A percentile compares a stretch with the other conserved stretches of the same genome.
These are phyloP conservation scores for Neoscytalidium dimidiatum DNA, from an alignment of 2,329 filamentous ascomycete species.

Conservation along the genomic window DNA sequence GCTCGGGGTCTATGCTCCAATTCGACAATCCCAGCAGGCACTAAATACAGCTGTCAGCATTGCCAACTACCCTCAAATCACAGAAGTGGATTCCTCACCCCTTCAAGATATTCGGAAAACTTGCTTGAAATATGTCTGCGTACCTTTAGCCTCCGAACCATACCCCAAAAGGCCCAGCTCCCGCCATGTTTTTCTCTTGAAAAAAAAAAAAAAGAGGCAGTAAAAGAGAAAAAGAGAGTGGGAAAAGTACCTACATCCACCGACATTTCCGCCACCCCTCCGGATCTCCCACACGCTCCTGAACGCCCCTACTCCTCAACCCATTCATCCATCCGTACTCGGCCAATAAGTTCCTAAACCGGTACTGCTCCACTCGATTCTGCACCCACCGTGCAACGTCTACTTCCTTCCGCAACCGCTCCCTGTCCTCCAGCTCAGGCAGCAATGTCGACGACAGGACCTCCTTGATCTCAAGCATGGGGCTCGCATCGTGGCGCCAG, in stretches of 20 bases:
- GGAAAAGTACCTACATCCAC: slow-evolving; percentile 38
- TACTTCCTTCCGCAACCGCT: slow-evolving; percentile 25
- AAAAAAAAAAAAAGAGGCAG: not conserved
- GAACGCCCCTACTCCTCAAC: slow-evolving; percentile 35
- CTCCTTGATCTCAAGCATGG: slow-evolving; percentile 43
- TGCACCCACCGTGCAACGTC: slow-evolving; percentile 27
- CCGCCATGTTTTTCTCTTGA: not conserved
- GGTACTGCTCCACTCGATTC: slow-evolving; percentile 39
- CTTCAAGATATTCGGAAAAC: slow-evolving; percentile 41
- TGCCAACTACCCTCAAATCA: not conserved
- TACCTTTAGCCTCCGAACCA: not conserved
- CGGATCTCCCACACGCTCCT: slow-evolving; percentile 31
- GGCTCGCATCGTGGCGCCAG: slow-evolving; percentile 32
- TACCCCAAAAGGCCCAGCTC: not conserved
- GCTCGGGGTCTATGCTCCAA: slow-evolving; percentile 28
- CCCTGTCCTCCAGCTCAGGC: slow-evolving; percentile 31
- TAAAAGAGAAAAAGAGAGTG: not conserved
- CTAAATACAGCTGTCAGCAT: slow-evolving; percentile 16
- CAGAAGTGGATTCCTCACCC: slow-evolving; percentile 22
- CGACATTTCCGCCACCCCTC: slow-evolving; percentile 35
- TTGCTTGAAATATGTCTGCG: slow-evolving; percentile 43
- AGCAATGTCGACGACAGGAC: slow-evolving; percentile 36
- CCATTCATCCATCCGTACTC: slow-evolving; percentile 48
- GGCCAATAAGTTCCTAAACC: slow-evolving; percentile 35
- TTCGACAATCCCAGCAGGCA: slow-evolving; percentile 35